Evolutionary conservation across 176 grass and related monocot genomes (phyloP), one percentile per base, ranked within the genome.

Genomic region (Luzula sylvatica): DNA sequence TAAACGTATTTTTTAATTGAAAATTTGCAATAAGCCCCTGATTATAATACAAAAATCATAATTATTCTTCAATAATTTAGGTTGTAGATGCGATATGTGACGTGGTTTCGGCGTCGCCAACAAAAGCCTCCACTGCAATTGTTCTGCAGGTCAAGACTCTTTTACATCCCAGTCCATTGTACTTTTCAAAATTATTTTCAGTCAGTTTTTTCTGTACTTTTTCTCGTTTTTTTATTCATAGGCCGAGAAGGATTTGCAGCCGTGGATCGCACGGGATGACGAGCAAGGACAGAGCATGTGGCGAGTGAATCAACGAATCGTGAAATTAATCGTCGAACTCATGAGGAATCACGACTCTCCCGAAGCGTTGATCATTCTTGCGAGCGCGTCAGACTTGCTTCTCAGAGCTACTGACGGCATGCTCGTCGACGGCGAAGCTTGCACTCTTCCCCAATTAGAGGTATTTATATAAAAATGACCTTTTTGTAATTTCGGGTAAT

Each of bases 71-170:
- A 64, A 49, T 20, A 23, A 18, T 52, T 26, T 46, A 98, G 92
- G 92, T 98, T 64, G 85, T 90, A 52, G 92, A 98, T 87, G 92
- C 92, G 0, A 82, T 98, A 56, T 98, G 92, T 69, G 85, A 90
- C 46, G 81, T 98, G 20, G 92, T 98, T 80, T 98, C 86, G 74
- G 92, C 81, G 45, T 98, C 86, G 69, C 92, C 92, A 7, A 50
- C 81, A 24, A 98, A 98, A 75, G 85, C 92, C 56, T 89, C 86
- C 56, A 58, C 92, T 64, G 92, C 92, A 43, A 83, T 98, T 20
- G 86, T 98, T 52, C 68, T 98, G 23, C 92, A 98, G 92, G 92
- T 98, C 25, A 77, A 78, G 61, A 73, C 45, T 46, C 66, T 53
- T 43, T 23, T 18, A 5, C 3, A 56, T 65, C 24, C 47, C 3